Conservation (phyloP, 192 early-diverging fungal genomes). For the Gryganskiella cystojenkinii region DNA sequence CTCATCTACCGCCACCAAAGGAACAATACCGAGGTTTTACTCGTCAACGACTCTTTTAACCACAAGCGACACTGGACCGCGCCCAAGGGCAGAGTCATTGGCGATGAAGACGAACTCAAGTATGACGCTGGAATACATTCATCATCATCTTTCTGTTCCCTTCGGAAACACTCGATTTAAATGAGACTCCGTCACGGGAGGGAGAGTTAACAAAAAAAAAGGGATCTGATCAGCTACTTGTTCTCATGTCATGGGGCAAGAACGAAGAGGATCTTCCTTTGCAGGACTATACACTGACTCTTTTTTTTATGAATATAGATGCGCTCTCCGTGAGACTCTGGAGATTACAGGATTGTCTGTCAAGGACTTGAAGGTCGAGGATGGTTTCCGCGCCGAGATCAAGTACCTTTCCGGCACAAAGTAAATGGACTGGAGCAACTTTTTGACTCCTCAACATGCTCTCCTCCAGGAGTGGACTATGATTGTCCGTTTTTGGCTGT, state of each 20-base stretch:
- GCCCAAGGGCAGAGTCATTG: constrained; percentile 83
- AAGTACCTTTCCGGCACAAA: constrained; percentile 84
- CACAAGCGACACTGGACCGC: constrained; percentile 86
- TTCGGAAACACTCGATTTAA: background rate
- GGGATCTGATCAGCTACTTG: too few relatives aligned
- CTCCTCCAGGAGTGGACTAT: too few relatives aligned
- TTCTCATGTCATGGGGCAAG: too few relatives aligned
- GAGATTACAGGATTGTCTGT: constrained; percentile 79
- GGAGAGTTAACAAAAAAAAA: too few relatives aligned
- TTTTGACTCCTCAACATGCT: background rate
- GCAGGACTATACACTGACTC: constrained; percentile 6
- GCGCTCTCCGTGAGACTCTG: constrained; percentile 79
- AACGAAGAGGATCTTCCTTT: too few relatives aligned
- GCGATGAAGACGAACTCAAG: constrained; percentile 85
- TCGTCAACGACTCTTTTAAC: constrained; percentile 84
- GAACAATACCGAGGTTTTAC: constrained; percentile 79
- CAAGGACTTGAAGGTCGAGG: constrained; percentile 76
- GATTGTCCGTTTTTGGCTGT: too few relatives aligned
- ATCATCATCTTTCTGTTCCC: background rate
- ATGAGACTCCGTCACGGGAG: too few relatives aligned
- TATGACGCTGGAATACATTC: constrained; percentile 55
- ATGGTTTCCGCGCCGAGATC: constrained; percentile 79
- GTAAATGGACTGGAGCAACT: constrained; percentile 26
- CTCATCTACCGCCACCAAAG: constrained; percentile 77
- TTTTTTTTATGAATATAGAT: constrained; percentile 59